Evolutionary conservation across 2,329 filamentous ascomycete genomes (phyloP).

Genomic region (Alternaria burnsii): DNA sequence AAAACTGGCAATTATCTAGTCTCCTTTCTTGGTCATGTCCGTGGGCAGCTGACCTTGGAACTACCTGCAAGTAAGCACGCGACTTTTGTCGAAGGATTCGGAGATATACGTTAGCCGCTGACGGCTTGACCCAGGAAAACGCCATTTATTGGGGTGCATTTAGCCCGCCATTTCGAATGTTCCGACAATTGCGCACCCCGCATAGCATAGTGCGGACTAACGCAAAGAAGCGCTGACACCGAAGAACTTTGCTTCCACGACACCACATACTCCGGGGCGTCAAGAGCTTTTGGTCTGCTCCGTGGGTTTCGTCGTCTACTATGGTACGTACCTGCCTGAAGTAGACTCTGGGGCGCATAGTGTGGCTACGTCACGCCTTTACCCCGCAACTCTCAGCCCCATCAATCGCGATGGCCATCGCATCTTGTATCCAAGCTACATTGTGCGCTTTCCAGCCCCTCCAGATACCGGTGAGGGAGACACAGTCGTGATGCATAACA

Average conservation of each 20-base stretch:
- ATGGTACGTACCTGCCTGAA: neutral
- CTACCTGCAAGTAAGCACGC: neutral
- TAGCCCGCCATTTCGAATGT: slow-evolving; percentile 16
- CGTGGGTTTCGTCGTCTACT: neutral
- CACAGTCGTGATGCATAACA: neutral
- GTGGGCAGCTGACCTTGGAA: slow-evolving; percentile 21
- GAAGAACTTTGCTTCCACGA: slow-evolving; percentile 10
- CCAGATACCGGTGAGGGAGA: neutral
- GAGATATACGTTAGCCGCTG: slow-evolving; percentile 3
- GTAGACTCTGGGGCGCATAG: neutral
- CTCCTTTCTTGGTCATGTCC: slow-evolving; percentile 26
- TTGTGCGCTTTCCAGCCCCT: neutral
- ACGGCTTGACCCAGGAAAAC: neutral
- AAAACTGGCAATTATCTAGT: slow-evolving; percentile 3
- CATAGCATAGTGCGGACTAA: slow-evolving; percentile 18
- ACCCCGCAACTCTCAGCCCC: slow-evolving; percentile 6
- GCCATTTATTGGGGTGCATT: slow-evolving; percentile 9
- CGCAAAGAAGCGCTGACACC: slow-evolving; percentile 16
- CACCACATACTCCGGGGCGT: neutral
- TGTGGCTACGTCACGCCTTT: slow-evolving; percentile 1
- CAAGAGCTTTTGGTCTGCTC: slow-evolving; percentile 2
- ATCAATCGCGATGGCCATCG: neutral
- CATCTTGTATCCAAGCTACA: neutral
- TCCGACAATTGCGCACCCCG: slow-evolving; percentile 24
- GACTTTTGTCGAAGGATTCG: neutral